These are phyloP conservation scores for Acacia confusa DNA, from an alignment of 306 rosid genomes.

Conservation along the genomic window DNA sequence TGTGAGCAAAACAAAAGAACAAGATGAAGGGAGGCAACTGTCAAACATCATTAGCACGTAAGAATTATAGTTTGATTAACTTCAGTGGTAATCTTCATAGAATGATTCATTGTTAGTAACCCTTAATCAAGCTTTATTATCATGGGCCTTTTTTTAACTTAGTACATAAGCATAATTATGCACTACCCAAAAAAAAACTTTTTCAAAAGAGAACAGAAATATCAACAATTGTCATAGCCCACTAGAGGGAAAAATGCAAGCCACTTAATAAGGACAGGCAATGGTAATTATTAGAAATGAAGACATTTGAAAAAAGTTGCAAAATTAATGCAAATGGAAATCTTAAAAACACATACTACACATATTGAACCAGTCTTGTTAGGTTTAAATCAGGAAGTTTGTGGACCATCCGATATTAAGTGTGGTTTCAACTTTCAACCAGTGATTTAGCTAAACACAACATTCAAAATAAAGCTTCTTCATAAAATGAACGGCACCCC, in stretches of 20 bases:
- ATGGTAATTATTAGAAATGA: constrained; percentile 40
- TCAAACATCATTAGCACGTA: constrained; percentile 29
- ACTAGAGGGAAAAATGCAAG: constrained; percentile 29
- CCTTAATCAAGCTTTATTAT: constrained; percentile 36
- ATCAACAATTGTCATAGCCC: constrained; percentile 15
- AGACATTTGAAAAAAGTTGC: not conserved
- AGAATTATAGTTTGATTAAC: constrained; percentile 37
- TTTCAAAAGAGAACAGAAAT: constrained; percentile 17
- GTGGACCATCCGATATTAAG: constrained; percentile 38
- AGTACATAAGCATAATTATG: constrained; percentile 45
- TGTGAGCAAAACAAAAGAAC: constrained; percentile 11
- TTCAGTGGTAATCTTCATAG: constrained; percentile 44
- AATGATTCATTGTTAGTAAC: constrained; percentile 32
- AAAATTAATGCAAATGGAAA: constrained; percentile 9
- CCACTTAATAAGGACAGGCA: constrained; percentile 42
- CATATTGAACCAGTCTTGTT: constrained; percentile 5
- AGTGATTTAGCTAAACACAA: constrained; percentile 29
- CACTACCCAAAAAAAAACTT: constrained; percentile 28
- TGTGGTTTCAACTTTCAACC: constrained; percentile 44
- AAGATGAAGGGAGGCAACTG: not conserved
- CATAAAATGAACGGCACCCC: not conserved
- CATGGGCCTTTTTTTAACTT: constrained; percentile 26
- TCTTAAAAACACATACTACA: not conserved
- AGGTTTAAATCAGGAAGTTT: constrained; percentile 25
- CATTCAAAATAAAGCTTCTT: not conserved